Evolutionary conservation across 1,139 yeast genomes (phyloP), one percentile per base, ranked within the genome.

Genomic region (Starmera stellimalicola): DNA sequence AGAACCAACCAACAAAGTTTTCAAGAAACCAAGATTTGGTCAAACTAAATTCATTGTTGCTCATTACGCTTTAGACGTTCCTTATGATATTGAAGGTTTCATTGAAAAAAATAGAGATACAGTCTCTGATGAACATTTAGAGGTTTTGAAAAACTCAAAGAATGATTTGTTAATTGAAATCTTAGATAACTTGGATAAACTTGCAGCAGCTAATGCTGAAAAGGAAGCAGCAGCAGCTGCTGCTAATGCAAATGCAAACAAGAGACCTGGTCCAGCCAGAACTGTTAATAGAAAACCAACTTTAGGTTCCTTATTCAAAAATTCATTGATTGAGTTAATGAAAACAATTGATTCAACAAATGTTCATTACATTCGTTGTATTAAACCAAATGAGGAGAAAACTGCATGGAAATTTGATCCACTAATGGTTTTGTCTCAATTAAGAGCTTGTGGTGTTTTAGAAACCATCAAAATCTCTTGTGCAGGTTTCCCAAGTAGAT

Each of bases 381-480:
- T 91, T 56, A 91, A 91, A 57, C 98, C 98, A 8, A 91, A 91
- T 56, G 95, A 91, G 49, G 78, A 76, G 39, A 91, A 91, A 60
- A 78, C 75, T 38, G 95, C 98, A 4, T 91, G 98, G 98, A 81
- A 78, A 54, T 91, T 91, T 60, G 95, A 87, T 52, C 87, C 95
- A 22, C 70, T 88, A 35, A 87, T 91, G 96, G 98, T 91, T 30
- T 68, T 91, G 43, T 80, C 94, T 7, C 98, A 91, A 59, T 70
- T 91, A 45, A 76, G 98, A 53, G 98, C 98, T 12, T 91, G 98
- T 68, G 98, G 98, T 77, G 98, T 91, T 33, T 68, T 91, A 47
- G 98, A 93, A 59, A 91, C 98, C 2, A 91, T 91, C 52, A 70
- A 95, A 50, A 91, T 91, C 34, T 88, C 97, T 8, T 88, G 96